These are phyloP conservation scores for Taiwanofungus camphoratus DNA, from an alignment of 1,284 basidiomycete genomes.

Conservation along the genomic window DNA sequence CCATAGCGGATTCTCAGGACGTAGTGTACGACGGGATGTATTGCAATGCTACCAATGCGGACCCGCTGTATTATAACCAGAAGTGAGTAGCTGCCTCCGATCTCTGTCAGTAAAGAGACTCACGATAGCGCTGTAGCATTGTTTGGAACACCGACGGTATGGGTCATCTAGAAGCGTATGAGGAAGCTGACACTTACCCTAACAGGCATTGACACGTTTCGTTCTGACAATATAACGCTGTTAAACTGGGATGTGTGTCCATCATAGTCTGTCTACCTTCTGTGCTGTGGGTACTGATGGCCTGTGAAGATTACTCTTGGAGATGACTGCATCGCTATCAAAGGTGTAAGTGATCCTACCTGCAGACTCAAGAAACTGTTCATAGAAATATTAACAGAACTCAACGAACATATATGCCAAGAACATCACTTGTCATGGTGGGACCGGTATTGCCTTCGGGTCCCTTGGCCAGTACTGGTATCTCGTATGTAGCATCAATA, in stretches of 20 bases:
- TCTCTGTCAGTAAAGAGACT: too few species aligned
- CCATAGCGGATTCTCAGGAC: constrained; percentile 47
- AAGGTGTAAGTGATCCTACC: constrained; percentile 39
- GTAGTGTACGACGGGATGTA: constrained; percentile 57
- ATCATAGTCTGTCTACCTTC: background rate
- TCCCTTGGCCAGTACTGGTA: constrained; percentile 57
- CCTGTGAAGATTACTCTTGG: constrained; percentile 43
- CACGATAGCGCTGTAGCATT: constrained; percentile 34
- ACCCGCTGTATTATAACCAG: constrained; percentile 41
- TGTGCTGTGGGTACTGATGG: background rate
- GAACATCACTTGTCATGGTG: constrained; percentile 54
- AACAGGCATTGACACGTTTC: constrained; percentile 55
- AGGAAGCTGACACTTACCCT: constrained; percentile 2
- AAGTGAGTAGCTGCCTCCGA: constrained; percentile 35
- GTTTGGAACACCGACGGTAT: constrained; percentile 62
- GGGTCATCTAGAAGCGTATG: background rate
- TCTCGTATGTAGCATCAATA: constrained; percentile 31
- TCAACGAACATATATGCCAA: constrained; percentile 47
- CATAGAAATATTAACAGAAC: constrained; percentile 32
- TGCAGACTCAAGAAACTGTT: background rate
- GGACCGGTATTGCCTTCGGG: constrained; percentile 61
- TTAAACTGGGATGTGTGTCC: constrained; percentile 44
- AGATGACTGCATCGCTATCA: constrained; percentile 65
- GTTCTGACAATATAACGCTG: constrained; percentile 46
- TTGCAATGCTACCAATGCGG: constrained; percentile 56